phyloP scores from a whole-genome alignment of 2,329 filamentous ascomycete genomes.

The Fusarium paranaense region DNA sequence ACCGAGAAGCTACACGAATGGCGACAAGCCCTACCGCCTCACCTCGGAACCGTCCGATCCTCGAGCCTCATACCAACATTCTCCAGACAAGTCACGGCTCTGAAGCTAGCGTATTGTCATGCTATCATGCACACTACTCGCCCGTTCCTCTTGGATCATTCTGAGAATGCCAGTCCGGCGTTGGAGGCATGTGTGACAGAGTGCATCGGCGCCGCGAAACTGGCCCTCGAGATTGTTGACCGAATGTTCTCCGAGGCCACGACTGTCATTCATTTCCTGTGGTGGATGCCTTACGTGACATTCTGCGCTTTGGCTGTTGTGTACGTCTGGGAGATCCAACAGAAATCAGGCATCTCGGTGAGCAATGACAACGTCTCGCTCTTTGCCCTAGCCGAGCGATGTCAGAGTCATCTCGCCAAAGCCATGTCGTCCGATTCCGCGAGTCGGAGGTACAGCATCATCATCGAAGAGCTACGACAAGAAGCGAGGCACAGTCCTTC shows the following conservation, averaged over 20 bases:
- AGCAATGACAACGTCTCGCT: slow-evolving; percentile 36
- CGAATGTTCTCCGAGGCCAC: slow-evolving; percentile 17
- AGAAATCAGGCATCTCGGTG: slow-evolving; percentile 24
- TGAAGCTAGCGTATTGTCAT: slow-evolving; percentile 65
- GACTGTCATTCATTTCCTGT: slow-evolving; percentile 59
- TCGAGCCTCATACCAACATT: slow-evolving; percentile 58
- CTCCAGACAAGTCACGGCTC: slow-evolving; percentile 60
- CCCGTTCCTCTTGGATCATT: slow-evolving; percentile 52
- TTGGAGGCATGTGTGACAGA: slow-evolving; percentile 47
- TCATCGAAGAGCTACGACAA: slow-evolving; percentile 62
- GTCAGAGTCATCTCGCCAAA: slow-evolving; percentile 57
- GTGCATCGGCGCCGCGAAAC: slow-evolving; percentile 54
- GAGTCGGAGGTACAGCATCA: slow-evolving; percentile 62
- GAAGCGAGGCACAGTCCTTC: slow-evolving; percentile 19
- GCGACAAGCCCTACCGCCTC: slow-evolving; percentile 53
- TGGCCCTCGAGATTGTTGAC: slow-evolving; percentile 9
- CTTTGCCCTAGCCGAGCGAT: slow-evolving; percentile 57
- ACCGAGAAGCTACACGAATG: slow-evolving; percentile 52
- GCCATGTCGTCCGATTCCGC: slow-evolving; percentile 54
- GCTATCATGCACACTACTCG: slow-evolving; percentile 66
- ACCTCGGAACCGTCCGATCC: slow-evolving; percentile 55
- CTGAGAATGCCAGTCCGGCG: slow-evolving; percentile 48
- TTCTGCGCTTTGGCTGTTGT: slow-evolving; percentile 65
- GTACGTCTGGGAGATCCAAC: slow-evolving; percentile 66
- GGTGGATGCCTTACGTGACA: slow-evolving; percentile 65